These are phyloP conservation scores for Russula foetens DNA, from an alignment of 768 basidiomycete genomes.

Conservation along the genomic window DNA sequence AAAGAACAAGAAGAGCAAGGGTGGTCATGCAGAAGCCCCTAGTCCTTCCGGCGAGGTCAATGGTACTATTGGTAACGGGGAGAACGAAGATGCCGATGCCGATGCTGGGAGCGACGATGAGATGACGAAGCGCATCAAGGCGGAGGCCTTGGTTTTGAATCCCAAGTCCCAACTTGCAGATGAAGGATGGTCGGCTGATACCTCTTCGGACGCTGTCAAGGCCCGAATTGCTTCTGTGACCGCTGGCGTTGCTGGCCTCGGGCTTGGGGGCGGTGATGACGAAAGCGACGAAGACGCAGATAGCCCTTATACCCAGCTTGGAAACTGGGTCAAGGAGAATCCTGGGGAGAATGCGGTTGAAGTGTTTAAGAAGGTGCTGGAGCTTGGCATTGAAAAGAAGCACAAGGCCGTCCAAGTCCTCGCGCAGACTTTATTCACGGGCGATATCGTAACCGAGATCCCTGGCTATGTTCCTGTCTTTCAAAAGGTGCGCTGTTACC, in stretches of 20 bases:
- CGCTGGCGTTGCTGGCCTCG: conserved; percentile 42
- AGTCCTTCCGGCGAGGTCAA: conserved; percentile 32
- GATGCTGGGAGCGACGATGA: conserved; percentile 69
- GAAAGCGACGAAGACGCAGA: conserved; percentile 83
- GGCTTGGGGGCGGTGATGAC: conserved; percentile 63
- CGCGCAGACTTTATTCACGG: conserved; percentile 77
- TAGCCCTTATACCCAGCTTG: conserved; percentile 79
- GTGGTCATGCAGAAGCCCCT: conserved; percentile 45
- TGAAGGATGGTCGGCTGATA: conserved; percentile 91
- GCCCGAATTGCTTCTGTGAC: conserved; percentile 71
- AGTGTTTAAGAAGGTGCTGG: conserved; percentile 84
- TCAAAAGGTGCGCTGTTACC: conserved; percentile 51
- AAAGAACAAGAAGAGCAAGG: conserved; percentile 57
- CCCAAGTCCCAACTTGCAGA: conserved; percentile 49
- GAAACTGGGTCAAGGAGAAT: conserved; percentile 78
- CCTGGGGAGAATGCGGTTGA: conserved; percentile 49
- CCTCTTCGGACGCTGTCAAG: conserved; percentile 81
- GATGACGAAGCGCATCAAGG: conserved; percentile 84
- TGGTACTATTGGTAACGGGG: conserved; percentile 32
- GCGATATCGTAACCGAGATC: conserved; percentile 58
- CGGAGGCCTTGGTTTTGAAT: conserved; percentile 74
- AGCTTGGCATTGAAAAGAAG: conserved; percentile 89
- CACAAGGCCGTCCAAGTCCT: conserved; percentile 83
- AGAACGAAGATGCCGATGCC: conserved; percentile 34
- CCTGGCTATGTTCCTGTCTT: conserved; percentile 59